Evolutionary conservation across 768 basidiomycete genomes (phyloP).

Genomic region (Boletus huronensis): DNA sequence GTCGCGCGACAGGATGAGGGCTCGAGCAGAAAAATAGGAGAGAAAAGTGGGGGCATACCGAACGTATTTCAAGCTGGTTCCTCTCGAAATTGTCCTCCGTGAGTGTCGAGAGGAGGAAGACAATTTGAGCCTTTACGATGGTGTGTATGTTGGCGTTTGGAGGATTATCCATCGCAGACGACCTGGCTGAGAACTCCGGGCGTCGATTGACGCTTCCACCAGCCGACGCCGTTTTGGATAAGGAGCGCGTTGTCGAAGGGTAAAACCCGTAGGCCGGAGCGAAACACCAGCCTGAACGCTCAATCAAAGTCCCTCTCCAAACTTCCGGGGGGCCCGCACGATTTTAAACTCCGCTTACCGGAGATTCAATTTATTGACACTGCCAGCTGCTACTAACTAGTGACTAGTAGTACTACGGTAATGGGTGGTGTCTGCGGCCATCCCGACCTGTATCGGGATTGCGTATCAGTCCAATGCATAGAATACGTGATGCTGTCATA

Average conservation of each 20-base stretch:
- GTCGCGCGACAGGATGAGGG: slow-evolving; percentile 18
- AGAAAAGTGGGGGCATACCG: slow-evolving; percentile 53
- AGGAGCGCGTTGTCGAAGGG: slow-evolving; percentile 30
- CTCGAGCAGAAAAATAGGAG: slow-evolving; percentile 2
- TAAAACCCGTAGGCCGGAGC: slow-evolving; percentile 33
- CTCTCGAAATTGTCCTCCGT: slow-evolving; percentile 97
- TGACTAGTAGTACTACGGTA: background rate
- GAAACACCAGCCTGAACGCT: slow-evolving; percentile 30
- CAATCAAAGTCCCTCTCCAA: slow-evolving; percentile 20
- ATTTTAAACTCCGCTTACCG: slow-evolving; percentile 22
- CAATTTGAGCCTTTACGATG: slow-evolving; percentile 96
- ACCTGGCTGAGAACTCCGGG: slow-evolving; percentile 74
- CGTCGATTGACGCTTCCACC: slow-evolving; percentile 65
- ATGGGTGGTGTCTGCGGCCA: background rate
- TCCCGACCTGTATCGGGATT: background rate
- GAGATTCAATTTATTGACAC: slow-evolving; percentile 9
- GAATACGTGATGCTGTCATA: background rate
- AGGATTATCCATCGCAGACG: slow-evolving; percentile 82
- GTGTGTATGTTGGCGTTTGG: slow-evolving; percentile 83
- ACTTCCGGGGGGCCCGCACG: slow-evolving; percentile 10
- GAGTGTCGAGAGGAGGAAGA: slow-evolving; percentile 92
- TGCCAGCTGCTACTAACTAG: background rate
- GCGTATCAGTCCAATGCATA: background rate
- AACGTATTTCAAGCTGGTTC: slow-evolving; percentile 91
- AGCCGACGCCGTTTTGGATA: slow-evolving; percentile 64